Evolutionary conservation across 2,329 filamentous ascomycete species (phyloP).

Genomic region (Cryphonectria carpinicola): DNA sequence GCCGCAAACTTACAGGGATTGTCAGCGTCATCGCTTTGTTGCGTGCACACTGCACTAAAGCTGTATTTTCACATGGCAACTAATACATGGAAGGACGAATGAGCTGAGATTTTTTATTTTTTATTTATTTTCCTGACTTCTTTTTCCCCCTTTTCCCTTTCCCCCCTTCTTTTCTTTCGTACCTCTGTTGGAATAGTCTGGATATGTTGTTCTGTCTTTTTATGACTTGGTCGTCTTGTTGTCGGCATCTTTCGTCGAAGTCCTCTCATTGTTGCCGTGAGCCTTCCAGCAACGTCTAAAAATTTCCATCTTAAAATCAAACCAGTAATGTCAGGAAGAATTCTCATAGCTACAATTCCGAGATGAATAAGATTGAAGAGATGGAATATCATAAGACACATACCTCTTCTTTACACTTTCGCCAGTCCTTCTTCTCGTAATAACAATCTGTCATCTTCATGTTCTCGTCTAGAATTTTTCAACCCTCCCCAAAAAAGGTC

Average conservation of each 20-base stretch:
- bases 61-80: no score
- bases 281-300: conserved; percentile 92
- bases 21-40: not conserved
- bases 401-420: conserved; percentile 85
- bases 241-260: conserved; percentile 69
- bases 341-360: not conserved
- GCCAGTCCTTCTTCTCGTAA: conserved; percentile 95
- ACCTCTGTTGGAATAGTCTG: not conserved
- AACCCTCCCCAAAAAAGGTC: not conserved
- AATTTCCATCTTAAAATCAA: conserved; percentile 72
- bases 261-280: conserved; percentile 84
- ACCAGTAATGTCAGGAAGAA: conserved; percentile 14
- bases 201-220: not conserved
- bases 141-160: not conserved
- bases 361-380: not conserved
- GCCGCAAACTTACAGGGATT: not conserved
- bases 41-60: no score
- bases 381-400: conserved; percentile 41
- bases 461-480: conserved; percentile 71
- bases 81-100: no score
- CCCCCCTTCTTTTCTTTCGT: not conserved
- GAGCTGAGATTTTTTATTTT: not conserved
- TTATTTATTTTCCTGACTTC: not conserved
- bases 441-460: conserved; percentile 92
- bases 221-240: conserved; percentile 30